phyloP scores from a whole-genome alignment of 495 filamentous ascomycete species.

The Letharia columbiana region DNA sequence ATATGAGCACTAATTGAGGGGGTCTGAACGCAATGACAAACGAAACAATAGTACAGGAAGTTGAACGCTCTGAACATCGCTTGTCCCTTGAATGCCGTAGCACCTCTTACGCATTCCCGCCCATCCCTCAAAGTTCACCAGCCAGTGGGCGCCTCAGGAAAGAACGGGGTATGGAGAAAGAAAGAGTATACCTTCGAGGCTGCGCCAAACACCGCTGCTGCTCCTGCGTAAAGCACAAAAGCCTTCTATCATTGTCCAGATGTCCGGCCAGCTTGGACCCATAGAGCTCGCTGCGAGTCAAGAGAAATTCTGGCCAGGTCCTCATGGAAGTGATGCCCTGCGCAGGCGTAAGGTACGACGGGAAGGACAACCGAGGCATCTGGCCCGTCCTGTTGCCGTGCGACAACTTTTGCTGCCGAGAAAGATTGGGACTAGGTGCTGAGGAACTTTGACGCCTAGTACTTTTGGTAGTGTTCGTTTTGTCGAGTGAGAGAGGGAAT shows the following conservation, averaged over 20 bases:
- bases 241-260: background rate
- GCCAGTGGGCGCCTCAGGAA: background rate
- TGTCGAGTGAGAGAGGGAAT: constrained; percentile 5
- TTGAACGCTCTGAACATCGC: constrained; percentile 2
- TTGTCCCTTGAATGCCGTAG: constrained; percentile 2
- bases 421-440: background rate
- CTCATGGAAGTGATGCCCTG: background rate
- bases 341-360: background rate
- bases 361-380: background rate
- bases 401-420: constrained; percentile 3
- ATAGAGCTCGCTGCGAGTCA: background rate
- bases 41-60: constrained; percentile 14
- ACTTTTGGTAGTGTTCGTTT: background rate
- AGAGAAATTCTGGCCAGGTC: background rate
- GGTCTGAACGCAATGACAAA: constrained; percentile 11
- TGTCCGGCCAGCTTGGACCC: background rate
- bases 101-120: background rate
- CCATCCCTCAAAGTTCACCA: background rate
- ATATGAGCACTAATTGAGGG: constrained; percentile 14
- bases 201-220: constrained; percentile 3
- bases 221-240: constrained; percentile 1
- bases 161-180: constrained; percentile 10
- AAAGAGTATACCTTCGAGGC: background rate
- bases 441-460: background rate
- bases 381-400: constrained; percentile 2